These are phyloP conservation scores for Mycena venus DNA, from an alignment of 768 basidiomycete species.

Conservation along the genomic window DNA sequence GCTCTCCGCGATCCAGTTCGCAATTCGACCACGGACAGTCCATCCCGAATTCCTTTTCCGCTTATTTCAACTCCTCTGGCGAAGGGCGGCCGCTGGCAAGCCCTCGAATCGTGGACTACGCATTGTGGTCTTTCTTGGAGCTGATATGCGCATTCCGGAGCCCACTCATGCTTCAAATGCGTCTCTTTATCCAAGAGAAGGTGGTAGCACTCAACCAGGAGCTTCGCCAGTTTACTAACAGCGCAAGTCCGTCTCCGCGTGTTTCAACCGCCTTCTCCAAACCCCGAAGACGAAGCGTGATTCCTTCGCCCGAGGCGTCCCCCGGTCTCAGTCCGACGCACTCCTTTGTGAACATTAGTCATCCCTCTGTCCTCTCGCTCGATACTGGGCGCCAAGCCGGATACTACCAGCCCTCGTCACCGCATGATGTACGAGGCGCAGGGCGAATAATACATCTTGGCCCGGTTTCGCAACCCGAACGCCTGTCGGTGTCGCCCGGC, in stretches of 20 bases:
- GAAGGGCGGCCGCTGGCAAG: slow-evolving; percentile 41
- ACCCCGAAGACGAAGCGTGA: slow-evolving; percentile 61
- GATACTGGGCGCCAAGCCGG: slow-evolving; percentile 55
- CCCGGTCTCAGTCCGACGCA: slow-evolving; percentile 52
- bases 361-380: slow-evolving; percentile 31
- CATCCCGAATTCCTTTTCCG: slow-evolving; percentile 43
- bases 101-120: slow-evolving; percentile 78
- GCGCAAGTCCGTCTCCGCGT: slow-evolving; percentile 48
- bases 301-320: slow-evolving; percentile 63
- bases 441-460: slow-evolving; percentile 61
- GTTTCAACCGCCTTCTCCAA: slow-evolving; percentile 71
- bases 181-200: slow-evolving; percentile 75
- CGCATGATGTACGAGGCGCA: slow-evolving; percentile 53
- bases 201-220: slow-evolving; percentile 66
- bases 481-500: slow-evolving; percentile 30
- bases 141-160: slow-evolving; percentile 72
- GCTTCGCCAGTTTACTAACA: slow-evolving; percentile 51
- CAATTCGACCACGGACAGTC: slow-evolving; percentile 51
- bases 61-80: slow-evolving; percentile 39
- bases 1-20: slow-evolving; percentile 62
- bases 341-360: slow-evolving; percentile 38
- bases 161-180: slow-evolving; percentile 76
- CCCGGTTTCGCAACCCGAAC: slow-evolving; percentile 26
- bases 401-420: slow-evolving; percentile 53
- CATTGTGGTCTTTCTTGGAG: slow-evolving; percentile 80